Conservation (phyloP, 345 rosid species). For the Rhodomyrtus tomentosa region DNA sequence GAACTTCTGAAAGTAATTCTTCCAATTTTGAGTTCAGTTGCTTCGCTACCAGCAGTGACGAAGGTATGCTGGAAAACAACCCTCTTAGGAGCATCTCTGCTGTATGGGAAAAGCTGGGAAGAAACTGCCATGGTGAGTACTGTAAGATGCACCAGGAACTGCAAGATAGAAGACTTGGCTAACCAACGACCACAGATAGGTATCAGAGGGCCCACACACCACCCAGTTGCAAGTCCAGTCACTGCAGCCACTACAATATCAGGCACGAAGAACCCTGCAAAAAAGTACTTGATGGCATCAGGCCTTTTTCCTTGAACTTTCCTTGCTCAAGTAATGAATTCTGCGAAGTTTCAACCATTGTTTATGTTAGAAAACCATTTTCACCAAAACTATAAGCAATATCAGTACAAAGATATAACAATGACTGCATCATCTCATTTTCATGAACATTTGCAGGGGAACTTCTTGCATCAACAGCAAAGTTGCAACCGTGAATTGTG, state of each 20-base stretch:
- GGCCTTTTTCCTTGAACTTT: neutral
- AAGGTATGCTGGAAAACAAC: conserved; percentile 76
- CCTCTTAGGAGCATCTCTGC: conserved; percentile 83
- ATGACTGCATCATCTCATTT: neutral
- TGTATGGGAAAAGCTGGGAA: conserved; percentile 87
- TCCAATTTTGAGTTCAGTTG: neutral
- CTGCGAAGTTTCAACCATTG: neutral
- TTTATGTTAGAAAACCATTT: neutral
- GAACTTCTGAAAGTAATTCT: neutral
- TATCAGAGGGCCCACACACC: conserved; percentile 74
- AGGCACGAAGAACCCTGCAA: conserved; percentile 66
- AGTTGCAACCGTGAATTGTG: neutral
- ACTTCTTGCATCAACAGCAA: neutral
- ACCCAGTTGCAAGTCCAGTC: conserved; percentile 60
- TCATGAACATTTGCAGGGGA: neutral
- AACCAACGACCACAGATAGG: conserved; percentile 73
- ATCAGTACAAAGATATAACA: neutral
- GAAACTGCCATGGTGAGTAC: conserved; percentile 75
- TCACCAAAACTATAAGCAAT: neutral
- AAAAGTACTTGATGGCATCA: neutral
- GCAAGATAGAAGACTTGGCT: conserved; percentile 61
- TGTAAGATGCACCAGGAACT: conserved; percentile 55
- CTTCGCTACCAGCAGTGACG: conserved; percentile 51
- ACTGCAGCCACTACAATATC: conserved; percentile 68
- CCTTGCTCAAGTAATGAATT: neutral